Evolutionary conservation across 2,329 filamentous ascomycete species (phyloP).

Genomic region (Ascomycota sp.): DNA sequence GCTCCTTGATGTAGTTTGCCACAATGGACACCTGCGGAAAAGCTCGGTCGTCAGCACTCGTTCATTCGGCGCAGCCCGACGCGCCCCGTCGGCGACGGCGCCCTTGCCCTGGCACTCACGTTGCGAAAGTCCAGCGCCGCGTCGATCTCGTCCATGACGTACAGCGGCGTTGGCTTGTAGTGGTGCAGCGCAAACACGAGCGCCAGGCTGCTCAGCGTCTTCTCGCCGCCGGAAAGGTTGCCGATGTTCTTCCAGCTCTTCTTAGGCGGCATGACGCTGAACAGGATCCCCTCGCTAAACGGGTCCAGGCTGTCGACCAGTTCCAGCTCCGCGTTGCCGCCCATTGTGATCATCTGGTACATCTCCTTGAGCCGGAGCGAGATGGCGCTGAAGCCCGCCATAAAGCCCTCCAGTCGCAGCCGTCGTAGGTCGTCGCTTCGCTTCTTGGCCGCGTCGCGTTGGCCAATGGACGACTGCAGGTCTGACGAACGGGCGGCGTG

Average conservation of each 20-base stretch:
- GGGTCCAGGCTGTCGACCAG: constrained; percentile 90
- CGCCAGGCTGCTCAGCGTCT: constrained; percentile 80
- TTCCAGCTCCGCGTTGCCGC: constrained; percentile 90
- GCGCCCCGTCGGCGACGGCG: no score
- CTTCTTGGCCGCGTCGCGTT: constrained; percentile 73
- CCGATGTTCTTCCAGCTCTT: constrained; percentile 99
- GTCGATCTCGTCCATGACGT: constrained; percentile 99
- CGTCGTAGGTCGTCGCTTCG: constrained; percentile 80
- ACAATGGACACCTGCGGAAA: constrained; percentile 66
- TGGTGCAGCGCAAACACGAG: constrained; percentile 96
- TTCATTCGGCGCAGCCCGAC: no score
- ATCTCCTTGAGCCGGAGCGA: constrained; percentile 92
- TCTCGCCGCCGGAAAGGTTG: constrained; percentile 88
- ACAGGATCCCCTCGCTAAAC: constrained; percentile 88
- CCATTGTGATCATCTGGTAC: constrained; percentile 99
- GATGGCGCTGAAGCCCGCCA: constrained; percentile 90
- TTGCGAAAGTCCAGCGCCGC: constrained; percentile 94
- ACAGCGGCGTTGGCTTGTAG: constrained; percentile 90
- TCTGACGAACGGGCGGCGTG: constrained; percentile 65
- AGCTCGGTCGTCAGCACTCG: not conserved
- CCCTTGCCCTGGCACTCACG: constrained; percentile 31
- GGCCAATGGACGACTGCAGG: constrained; percentile 51
- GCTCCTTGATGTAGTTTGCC: constrained; percentile 95
- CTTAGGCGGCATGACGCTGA: constrained; percentile 97
- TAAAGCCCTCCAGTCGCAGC: constrained; percentile 82